These are phyloP conservation scores for Corymbia maculata DNA, from an alignment of 345 rosid genomes.

Conservation along the genomic window DNA sequence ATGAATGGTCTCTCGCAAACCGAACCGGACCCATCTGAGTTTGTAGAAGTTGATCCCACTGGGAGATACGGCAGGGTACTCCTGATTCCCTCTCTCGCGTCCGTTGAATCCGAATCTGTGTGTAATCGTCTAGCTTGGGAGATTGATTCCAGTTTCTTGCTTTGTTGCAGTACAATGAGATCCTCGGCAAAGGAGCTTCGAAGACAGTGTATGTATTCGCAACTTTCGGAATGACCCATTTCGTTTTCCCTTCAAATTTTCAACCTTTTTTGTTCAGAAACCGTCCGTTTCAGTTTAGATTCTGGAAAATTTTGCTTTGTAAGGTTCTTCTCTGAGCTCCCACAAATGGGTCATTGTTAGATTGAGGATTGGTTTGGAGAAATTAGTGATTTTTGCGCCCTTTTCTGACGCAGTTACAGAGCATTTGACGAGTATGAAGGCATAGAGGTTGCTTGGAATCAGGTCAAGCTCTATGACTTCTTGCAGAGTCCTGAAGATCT, in stretches of 20 bases:
- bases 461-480: constrained; percentile 91
- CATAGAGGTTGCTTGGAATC: constrained; percentile 99
- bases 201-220: constrained; percentile 68
- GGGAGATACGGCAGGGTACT: constrained; percentile 96
- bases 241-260: constrained; percentile 7
- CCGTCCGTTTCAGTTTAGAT: not conserved
- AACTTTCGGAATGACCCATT: constrained; percentile 6
- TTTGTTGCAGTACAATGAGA: constrained; percentile 67
- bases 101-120: not conserved
- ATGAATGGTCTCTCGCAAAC: constrained; percentile 56
- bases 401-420: constrained; percentile 53
- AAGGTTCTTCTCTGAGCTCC: not conserved
- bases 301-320: not conserved
- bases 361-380: constrained; percentile 8
- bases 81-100: not conserved
- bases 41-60: constrained; percentile 95
- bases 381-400: constrained; percentile 14
- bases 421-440: constrained; percentile 94
- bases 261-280: not conserved
- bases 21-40: constrained; percentile 50
- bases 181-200: constrained; percentile 97
- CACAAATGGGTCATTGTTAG: constrained; percentile 6
- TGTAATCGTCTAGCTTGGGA: not conserved
- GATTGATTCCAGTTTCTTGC: not conserved
- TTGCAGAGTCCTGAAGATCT: constrained; percentile 89